Base-by-base conservation (phyloP, 441 rosid species). In the Cnidoscolus chayamansa region DNA sequence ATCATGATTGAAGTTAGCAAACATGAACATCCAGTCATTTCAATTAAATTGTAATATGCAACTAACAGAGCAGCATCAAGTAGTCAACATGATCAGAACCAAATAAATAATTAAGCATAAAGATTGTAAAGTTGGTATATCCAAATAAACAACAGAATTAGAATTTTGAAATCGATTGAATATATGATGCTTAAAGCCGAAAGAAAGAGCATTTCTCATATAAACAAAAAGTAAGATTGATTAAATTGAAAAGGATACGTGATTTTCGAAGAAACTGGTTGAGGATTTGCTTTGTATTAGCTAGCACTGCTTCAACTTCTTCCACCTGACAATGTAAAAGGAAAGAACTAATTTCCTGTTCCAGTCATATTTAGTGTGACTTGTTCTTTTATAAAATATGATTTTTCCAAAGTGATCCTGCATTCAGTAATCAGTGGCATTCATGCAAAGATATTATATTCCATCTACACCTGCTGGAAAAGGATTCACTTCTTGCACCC, bases 281-380 rank as follows among this genome's bases (percentile, higher is more conserved):
- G 57, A 94, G 94, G 76, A 94, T 88, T 86, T 94, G 97, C 83
- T 94, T 94, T 74, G 97, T 86, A 84, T 94, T 94, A 76, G 98
- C 94, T 53, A 92, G 73, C 63, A 90, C 92, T 80, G 97, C 98
- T 85, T 94, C 97, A 57, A 89, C 91, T 83, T 89, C 94, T 73
- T 94, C 97, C 67, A 83, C 94, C 98, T 94, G 64, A 66, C 4
- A 25, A 63, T 65, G 70, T 25, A 25, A 25, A 25, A 25, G 73
- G 59, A 48, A 43, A 62, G 63, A 61, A 40, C 3, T 72, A 67
- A 79, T 68, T 77, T 72, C 56, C 47, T 48, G 45, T 62, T 32
- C 31, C 72, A 64, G 55, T 47, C 43, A 7, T 43, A 69, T 56
- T 72, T 9, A 70, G 9, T 45, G 11, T 43, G 45, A 37, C 19